A percentile compares a stretch with the other conserved stretches of the same genome.
These are phyloP conservation scores for Circinella umbellata DNA, from an alignment of 371 early-diverging fungal genomes.

Conservation along the genomic window DNA sequence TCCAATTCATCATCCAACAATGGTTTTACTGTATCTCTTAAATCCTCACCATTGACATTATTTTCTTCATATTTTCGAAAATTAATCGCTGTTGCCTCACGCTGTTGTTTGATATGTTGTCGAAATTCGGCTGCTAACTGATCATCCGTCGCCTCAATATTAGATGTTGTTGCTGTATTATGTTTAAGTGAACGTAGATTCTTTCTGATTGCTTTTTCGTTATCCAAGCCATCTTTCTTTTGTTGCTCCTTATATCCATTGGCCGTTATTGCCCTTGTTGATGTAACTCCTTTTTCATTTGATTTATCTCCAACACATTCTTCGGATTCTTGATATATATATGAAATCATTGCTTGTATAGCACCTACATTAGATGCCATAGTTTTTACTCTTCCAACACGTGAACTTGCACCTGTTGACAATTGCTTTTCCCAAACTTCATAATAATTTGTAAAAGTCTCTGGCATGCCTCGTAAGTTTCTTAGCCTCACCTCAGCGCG, in stretches of 20 bases:
- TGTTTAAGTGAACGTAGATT: not conserved
- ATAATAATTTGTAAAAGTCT: constrained; percentile 67
- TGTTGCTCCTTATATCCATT: not conserved
- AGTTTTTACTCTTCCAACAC: constrained; percentile 54
- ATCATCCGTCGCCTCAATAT: constrained; percentile 19
- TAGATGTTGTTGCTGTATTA: not conserved
- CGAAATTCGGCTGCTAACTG: constrained; percentile 27
- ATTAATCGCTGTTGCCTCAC: constrained; percentile 22
- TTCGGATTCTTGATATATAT: constrained; percentile 56
- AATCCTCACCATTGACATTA: not conserved
- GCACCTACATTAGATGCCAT: constrained; percentile 69
- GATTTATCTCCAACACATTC: not conserved
- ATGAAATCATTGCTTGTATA: constrained; percentile 67
- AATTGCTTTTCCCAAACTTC: constrained; percentile 70
- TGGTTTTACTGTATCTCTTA: constrained; percentile 6
- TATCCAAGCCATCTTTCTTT: not conserved
- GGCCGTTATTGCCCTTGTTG: no score
- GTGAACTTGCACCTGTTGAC: constrained; percentile 59
- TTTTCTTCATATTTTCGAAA: constrained; percentile 32
- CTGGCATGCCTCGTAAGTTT: constrained; percentile 68
- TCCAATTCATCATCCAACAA: constrained; percentile 15
- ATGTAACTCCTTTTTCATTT: not conserved
- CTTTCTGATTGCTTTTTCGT: not conserved
- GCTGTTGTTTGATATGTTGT: constrained; percentile 29
- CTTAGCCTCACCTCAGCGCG: constrained; percentile 75